phyloP scores from a whole-genome alignment of 1,139 yeast genomes.

The Blastobotrys serpentis region DNA sequence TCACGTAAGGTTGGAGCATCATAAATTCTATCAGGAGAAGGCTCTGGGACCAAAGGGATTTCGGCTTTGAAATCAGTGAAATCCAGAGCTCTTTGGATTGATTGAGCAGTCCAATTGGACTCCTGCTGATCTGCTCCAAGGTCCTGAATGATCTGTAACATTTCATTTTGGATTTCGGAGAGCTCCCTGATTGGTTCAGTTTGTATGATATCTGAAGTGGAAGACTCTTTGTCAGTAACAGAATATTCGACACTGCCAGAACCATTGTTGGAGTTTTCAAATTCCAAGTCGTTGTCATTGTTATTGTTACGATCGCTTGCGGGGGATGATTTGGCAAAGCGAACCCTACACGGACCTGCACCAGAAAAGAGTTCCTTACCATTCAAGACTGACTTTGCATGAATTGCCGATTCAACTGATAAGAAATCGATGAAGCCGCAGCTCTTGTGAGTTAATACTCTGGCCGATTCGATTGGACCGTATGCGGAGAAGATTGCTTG shows the following conservation, averaged over 20 bases:
- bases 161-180: slow-evolving; percentile 32
- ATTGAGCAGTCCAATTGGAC: slow-evolving; percentile 23
- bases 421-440: slow-evolving; percentile 75
- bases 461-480: slow-evolving; percentile 58
- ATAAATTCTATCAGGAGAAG: slow-evolving; percentile 54
- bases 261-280: slow-evolving; percentile 1
- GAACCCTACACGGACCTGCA: slow-evolving; percentile 42
- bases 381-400: slow-evolving; percentile 70
- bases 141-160: slow-evolving; percentile 29
- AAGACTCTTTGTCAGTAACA: slow-evolving; percentile 22
- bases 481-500: slow-evolving; percentile 50
- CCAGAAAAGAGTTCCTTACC: slow-evolving; percentile 84
- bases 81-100: slow-evolving; percentile 34
- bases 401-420: slow-evolving; percentile 70
- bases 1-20: slow-evolving; percentile 82
- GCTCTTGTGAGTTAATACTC: slow-evolving; percentile 52
- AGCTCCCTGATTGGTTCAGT: slow-evolving; percentile 18
- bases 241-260: slow-evolving; percentile 19
- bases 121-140: slow-evolving; percentile 37
- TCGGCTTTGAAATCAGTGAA: slow-evolving; percentile 31
- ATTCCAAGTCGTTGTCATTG: slow-evolving; percentile 4
- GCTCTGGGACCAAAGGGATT: slow-evolving; percentile 38
- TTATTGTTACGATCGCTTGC: slow-evolving; percentile 8
- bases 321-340: slow-evolving; percentile 41
- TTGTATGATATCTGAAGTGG: neutral